Conservation (phyloP, 306 rosid genomes). For the Albizia julibrissin region DNA sequence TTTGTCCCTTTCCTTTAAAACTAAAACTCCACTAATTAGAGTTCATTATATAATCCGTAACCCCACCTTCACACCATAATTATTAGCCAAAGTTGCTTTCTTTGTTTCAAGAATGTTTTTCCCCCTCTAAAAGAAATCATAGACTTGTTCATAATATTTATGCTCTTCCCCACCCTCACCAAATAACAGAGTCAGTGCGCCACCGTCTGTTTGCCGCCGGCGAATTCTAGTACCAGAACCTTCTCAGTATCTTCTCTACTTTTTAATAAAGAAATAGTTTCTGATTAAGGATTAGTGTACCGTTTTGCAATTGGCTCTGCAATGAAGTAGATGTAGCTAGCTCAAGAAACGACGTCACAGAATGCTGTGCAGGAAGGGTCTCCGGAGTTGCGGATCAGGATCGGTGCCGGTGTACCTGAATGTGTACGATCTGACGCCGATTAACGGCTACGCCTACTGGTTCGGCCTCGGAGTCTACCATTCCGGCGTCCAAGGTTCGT, state of each 20-base stretch:
- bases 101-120: constrained; percentile 20
- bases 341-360: not conserved
- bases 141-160: not conserved
- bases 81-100: constrained; percentile 43
- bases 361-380: constrained; percentile 56
- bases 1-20: constrained; percentile 8
- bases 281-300: not conserved
- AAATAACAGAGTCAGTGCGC: constrained; percentile 6
- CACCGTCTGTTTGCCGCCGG: constrained; percentile 33
- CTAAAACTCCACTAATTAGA: constrained; percentile 32
- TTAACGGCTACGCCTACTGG: constrained; percentile 72
- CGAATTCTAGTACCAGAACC: constrained; percentile 33
- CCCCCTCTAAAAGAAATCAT: not conserved
- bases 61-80: constrained; percentile 39
- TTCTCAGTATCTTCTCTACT: constrained; percentile 26
- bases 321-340: constrained; percentile 5
- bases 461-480: constrained; percentile 71
- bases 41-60: not conserved
- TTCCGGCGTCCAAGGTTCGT: constrained; percentile 63
- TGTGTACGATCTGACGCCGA: constrained; percentile 67
- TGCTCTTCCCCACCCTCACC: not conserved
- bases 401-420: constrained; percentile 65
- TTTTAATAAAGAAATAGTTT: not conserved
- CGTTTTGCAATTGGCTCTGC: not conserved
- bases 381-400: constrained; percentile 39